phyloP scores from a whole-genome alignment of 352 stramenopile species.

The Phytophthora tentaculata region DNA sequence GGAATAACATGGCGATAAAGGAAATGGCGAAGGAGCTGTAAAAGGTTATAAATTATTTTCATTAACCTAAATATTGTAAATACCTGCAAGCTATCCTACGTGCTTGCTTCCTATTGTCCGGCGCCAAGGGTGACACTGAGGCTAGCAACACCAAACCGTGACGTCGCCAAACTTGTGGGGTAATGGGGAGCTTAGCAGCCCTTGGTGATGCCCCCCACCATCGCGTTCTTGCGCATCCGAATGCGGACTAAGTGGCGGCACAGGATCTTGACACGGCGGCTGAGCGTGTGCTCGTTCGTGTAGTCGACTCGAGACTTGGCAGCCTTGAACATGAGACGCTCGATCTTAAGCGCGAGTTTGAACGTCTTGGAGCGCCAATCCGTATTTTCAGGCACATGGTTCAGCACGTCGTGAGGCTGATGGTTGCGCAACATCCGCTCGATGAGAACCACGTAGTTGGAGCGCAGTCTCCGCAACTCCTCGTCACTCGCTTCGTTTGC shows the following conservation, averaged over 20 bases:
- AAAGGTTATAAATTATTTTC: too few species aligned
- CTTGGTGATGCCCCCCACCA: conserved; percentile 32
- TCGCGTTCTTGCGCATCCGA: conserved; percentile 64
- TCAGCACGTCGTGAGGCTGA: conserved; percentile 67
- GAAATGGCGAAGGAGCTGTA: too few species aligned
- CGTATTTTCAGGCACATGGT: conserved; percentile 61
- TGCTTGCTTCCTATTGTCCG: too few species aligned
- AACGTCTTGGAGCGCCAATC: conserved; percentile 71
- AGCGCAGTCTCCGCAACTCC: conserved; percentile 55
- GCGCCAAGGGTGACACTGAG: background rate
- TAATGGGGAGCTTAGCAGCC: conserved; percentile 11
- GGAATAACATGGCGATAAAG: too few species aligned
- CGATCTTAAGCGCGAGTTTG: conserved; percentile 66
- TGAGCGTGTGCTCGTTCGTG: conserved; percentile 55
- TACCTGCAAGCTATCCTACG: too few species aligned
- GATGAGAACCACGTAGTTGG: conserved; percentile 54
- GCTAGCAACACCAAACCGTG: background rate
- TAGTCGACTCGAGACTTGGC: conserved; percentile 60
- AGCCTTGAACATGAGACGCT: conserved; percentile 65
- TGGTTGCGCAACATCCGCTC: conserved; percentile 69
- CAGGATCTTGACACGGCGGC: conserved; percentile 54
- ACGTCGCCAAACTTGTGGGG: background rate
- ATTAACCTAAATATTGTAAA: too few species aligned
- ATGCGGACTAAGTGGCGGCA: conserved; percentile 64
- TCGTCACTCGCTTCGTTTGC: conserved; percentile 29